Percentiles rank a stretch among this genome's conserved stretches.
Conservation (phyloP, 2,329 filamentous ascomycete species). For the Fusarium sp. region DNA sequence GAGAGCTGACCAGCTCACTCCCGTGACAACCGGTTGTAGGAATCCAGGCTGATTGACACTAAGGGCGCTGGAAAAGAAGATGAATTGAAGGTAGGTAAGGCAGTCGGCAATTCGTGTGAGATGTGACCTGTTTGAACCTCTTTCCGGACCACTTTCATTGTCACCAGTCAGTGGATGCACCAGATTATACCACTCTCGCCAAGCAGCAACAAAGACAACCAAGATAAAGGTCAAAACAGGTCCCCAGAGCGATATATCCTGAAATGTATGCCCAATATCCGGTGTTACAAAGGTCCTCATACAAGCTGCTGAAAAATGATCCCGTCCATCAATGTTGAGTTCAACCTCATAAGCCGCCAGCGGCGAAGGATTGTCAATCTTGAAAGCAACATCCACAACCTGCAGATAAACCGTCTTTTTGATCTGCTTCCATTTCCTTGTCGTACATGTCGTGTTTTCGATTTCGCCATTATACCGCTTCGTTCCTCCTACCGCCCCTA, state of each 20-base stretch:
- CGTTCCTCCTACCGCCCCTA: constrained; percentile 33
- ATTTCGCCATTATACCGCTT: constrained; percentile 27
- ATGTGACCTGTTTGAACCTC: constrained; percentile 18
- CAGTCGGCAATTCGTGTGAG: constrained; percentile 60
- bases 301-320: constrained; percentile 28
- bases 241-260: constrained; percentile 24
- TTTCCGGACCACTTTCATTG: constrained; percentile 2
- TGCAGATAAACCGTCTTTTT: background rate
- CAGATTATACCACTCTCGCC: constrained; percentile 31
- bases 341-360: constrained; percentile 35
- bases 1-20: constrained; percentile 73
- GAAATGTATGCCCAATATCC: constrained; percentile 17
- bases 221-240: constrained; percentile 19
- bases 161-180: constrained; percentile 19
- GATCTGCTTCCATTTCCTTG: background rate
- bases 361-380: constrained; percentile 46
- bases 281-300: constrained; percentile 34
- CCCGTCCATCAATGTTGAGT: constrained; percentile 29
- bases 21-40: constrained; percentile 75
- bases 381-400: constrained; percentile 4
- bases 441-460: constrained; percentile 33
- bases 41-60: constrained; percentile 80
- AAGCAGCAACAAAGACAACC: constrained; percentile 32
- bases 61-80: constrained; percentile 75
- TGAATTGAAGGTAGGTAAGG: constrained; percentile 80